Evolutionary conservation across 768 basidiomycete species (phyloP).

Genomic region (Lactarius indigo): DNA sequence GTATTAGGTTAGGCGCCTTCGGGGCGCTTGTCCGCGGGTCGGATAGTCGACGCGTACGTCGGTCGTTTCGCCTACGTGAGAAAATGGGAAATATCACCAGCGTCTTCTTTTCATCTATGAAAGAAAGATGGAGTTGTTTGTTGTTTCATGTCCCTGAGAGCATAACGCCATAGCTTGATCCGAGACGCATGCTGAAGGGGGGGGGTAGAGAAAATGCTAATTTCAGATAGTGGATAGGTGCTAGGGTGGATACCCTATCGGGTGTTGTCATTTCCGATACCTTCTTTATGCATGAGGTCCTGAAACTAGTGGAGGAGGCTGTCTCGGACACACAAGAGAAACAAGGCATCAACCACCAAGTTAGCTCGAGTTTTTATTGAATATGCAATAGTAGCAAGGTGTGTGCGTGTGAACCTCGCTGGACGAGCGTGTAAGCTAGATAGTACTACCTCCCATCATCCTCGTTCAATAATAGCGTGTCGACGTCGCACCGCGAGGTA

Average conservation of each 20-base stretch:
- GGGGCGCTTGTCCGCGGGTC: neutral
- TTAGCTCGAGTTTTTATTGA: neutral
- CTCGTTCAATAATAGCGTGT: neutral
- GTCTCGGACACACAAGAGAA: neutral
- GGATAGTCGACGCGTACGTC: neutral
- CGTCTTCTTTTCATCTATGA: neutral
- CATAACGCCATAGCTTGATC: neutral
- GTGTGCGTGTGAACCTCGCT: neutral
- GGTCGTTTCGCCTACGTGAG: neutral
- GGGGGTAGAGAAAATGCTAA: neutral
- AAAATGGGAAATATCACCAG: neutral
- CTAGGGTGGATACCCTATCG: neutral
- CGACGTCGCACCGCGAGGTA: neutral
- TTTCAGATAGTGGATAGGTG: neutral
- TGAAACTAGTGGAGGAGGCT: neutral
- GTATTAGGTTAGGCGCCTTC: neutral
- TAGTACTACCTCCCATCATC: neutral
- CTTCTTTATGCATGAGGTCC: neutral
- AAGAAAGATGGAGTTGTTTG: neutral
- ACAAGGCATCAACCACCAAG: neutral
- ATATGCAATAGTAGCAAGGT: neutral
- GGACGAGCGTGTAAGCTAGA: neutral
- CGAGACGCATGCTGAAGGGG: neutral
- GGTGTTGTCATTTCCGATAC: neutral
- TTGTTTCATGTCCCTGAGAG: slow-evolving; percentile 6